phyloP scores from a whole-genome alignment of 83 land plant genomes.

The Diphasiastrum complanatum region DNA sequence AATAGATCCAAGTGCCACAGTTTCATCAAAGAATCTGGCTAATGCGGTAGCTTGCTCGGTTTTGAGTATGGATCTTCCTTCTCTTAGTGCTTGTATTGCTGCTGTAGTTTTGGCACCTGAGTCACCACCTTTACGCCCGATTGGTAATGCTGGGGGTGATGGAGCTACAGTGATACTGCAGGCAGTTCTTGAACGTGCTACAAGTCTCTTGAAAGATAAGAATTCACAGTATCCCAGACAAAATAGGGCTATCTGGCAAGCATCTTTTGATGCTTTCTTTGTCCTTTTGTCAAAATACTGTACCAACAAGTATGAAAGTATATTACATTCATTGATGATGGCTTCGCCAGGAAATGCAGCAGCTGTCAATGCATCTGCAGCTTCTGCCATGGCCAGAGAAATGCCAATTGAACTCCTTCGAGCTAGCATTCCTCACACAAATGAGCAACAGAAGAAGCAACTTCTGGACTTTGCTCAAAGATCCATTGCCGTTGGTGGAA shows the following conservation, averaged over 20 bases:
- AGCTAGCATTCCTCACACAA: slow-evolving; percentile 10
- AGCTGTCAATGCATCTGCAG: too few relatives aligned
- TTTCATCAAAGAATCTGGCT: neutral
- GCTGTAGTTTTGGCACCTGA: slow-evolving; percentile 12
- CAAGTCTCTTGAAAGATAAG: neutral
- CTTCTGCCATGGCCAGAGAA: slow-evolving; percentile 4
- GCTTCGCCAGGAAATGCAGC: neutral
- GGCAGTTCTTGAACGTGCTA: slow-evolving; percentile 14
- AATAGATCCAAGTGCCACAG: slow-evolving; percentile 5
- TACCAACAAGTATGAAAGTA: slow-evolving; percentile 14
- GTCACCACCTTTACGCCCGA: slow-evolving; percentile 8
- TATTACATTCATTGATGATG: slow-evolving; percentile 7
- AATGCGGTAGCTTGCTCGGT: slow-evolving; percentile 1
- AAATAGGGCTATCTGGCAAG: slow-evolving; percentile 8
- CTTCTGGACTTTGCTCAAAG: slow-evolving; percentile 10
- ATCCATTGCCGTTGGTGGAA: neutral
- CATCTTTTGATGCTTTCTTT: slow-evolving; percentile 13
- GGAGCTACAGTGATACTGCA: slow-evolving; percentile 12
- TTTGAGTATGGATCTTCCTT: slow-evolving; percentile 4
- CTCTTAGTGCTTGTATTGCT: slow-evolving; percentile 9
- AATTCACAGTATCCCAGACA: neutral
- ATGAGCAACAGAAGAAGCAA: slow-evolving; percentile 6
- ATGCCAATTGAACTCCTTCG: slow-evolving; percentile 13
- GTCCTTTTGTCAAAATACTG: slow-evolving; percentile 7
- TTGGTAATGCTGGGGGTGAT: slow-evolving; percentile 10